Conservation (phyloP, 2,329 filamentous ascomycete genomes). For the Diaporthe sp. region DNA sequence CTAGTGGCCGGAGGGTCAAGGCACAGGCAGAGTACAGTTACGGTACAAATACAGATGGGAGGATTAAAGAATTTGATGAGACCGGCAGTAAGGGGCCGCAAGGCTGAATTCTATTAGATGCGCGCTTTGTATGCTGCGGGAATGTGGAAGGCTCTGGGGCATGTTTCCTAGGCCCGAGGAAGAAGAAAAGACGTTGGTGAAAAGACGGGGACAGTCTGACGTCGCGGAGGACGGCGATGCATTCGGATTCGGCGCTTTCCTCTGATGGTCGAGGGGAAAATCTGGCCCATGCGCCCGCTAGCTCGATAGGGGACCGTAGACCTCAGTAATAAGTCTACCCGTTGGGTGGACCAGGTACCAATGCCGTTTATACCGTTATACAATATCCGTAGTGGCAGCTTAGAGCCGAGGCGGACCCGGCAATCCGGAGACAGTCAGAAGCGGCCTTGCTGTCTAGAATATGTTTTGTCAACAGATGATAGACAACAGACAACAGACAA, state of each 20-base stretch:
- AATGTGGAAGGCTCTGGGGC: background rate
- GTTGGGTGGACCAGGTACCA: background rate
- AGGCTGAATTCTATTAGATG: slow-evolving; percentile 29
- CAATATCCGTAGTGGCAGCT: background rate
- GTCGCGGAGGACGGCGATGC: slow-evolving; percentile 22
- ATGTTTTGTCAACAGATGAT: background rate
- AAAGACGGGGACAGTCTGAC: slow-evolving; percentile 23
- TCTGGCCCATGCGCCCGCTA: slow-evolving; percentile 19
- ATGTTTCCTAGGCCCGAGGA: background rate
- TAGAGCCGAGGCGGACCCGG: slow-evolving; percentile 24
- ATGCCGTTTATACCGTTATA: background rate
- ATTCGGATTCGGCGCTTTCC: slow-evolving; percentile 20
- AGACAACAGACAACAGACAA: background rate
- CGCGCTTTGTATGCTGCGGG: slow-evolving; percentile 17
- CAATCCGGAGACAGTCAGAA: slow-evolving; percentile 5
- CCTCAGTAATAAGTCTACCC: background rate
- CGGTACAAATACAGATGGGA: slow-evolving; percentile 17
- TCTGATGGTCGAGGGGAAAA: slow-evolving; percentile 3
- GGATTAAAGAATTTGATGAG: slow-evolving; percentile 2
- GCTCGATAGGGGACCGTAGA: background rate
- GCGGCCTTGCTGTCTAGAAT: background rate
- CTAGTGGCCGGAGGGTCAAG: slow-evolving; percentile 5
- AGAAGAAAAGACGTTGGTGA: slow-evolving; percentile 14
- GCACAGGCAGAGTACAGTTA: background rate
- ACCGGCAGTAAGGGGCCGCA: background rate